phyloP scores from a whole-genome alignment of 2,329 filamentous ascomycete species.

The Leptographium procerum region DNA sequence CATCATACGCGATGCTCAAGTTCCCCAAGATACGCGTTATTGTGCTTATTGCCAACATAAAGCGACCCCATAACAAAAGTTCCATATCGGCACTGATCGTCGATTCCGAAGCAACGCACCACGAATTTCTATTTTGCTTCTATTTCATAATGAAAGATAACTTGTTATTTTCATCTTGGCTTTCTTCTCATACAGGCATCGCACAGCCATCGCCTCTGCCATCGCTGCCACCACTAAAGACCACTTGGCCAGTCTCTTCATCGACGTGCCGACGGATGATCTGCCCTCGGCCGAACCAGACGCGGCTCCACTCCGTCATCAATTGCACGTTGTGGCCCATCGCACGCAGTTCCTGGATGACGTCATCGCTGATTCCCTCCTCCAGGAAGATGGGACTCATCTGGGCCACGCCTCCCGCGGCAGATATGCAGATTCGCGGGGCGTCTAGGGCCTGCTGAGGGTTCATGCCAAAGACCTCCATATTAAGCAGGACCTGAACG shows the following conservation, averaged over 20 bases:
- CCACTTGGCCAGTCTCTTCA: not conserved
- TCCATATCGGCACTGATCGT: too few species aligned
- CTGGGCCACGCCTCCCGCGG: not conserved
- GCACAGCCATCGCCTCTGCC: slow-evolving; percentile 3
- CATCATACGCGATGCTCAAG: too few species aligned
- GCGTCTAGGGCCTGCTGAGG: slow-evolving; percentile 86
- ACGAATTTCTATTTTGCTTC: too few species aligned
- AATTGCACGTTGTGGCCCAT: slow-evolving; percentile 3
- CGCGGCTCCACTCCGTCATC: slow-evolving; percentile 1
- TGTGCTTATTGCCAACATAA: too few species aligned
- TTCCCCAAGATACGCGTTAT: too few species aligned
- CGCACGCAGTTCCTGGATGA: not conserved
- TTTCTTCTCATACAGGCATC: not conserved
- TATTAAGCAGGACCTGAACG: slow-evolving; percentile 83
- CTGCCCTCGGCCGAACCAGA: slow-evolving; percentile 4
- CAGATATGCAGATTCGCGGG: slow-evolving; percentile 66
- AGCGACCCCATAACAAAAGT: too few species aligned
- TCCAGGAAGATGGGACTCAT: not conserved
- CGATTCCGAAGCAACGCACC: too few species aligned
- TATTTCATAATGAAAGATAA: too few species aligned
- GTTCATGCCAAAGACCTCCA: slow-evolving; percentile 68
- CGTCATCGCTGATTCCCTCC: not conserved
- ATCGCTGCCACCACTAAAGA: slow-evolving; percentile 3
- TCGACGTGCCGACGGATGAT: slow-evolving; percentile 3
- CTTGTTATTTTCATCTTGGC: too few species aligned